Evolutionary conservation across 1,284 basidiomycete genomes (phyloP), one percentile per base, ranked within the genome.

Genomic region (Phylloboletellus chloephorus): DNA sequence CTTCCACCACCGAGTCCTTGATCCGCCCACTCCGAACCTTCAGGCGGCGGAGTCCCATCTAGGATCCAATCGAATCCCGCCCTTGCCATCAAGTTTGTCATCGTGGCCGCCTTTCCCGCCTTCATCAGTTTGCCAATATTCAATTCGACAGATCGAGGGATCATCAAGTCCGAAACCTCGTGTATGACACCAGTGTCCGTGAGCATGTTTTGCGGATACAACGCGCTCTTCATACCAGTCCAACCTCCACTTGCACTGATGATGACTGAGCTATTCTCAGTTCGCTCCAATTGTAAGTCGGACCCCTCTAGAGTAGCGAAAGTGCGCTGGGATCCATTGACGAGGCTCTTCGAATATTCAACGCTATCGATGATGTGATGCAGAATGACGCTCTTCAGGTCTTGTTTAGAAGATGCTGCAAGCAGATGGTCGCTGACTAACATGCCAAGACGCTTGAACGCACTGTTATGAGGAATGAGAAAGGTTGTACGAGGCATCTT

Each of bases 151-250:
- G 85, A 82, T n/a, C 91, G 78, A 11, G 96, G 96, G 32, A 98
- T 76, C 52, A 94, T 73, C 24, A 98, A 78, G 60, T 95, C 89
- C 10, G 83, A 80, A 41, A 98, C 70, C 53, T 91, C 83, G 61
- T 98, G 95, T 33, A 98, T 76, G 15, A 88, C 90, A 10, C 96
- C 95, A 2, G 94, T 97, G 49, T 80, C 72, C 0, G 94, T 95
- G 39, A 91, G 74, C 25, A 80, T 68, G 59, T 98, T 79, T 44
- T 61, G 67, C 13, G 74, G 68, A 48, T 68, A 65, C 26, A 86
- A 56, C 42, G 71, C 65, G 7, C 79, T 70, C 52, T 68, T 75
- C 72, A 88, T 78, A 36, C 76, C 78, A 19, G 74, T 63, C 85
- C 85, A 86, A 10, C 87, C 88, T 28, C 84, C 86, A 53, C 84